Conservation (phyloP, 352 stramenopile species). For the Phytophthora crassamura region DNA sequence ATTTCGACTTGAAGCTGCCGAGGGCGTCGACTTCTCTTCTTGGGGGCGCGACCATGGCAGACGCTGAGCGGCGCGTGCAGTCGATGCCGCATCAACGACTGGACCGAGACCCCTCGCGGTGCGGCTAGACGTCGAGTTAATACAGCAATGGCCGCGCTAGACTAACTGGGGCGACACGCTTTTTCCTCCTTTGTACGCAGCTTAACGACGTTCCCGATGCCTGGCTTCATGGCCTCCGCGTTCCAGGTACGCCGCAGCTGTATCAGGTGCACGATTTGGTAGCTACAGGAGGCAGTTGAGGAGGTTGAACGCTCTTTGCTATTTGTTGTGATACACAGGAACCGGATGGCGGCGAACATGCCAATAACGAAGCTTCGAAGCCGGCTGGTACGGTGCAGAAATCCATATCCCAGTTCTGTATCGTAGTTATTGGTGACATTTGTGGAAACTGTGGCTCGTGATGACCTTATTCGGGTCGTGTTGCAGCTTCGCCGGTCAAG, state of each 20-base stretch:
- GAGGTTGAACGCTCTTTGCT: neutral
- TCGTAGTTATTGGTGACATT: neutral
- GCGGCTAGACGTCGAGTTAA: neutral
- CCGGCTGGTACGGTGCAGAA: constrained; percentile 14
- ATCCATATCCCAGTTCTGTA: too few relatives aligned
- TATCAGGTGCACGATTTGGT: neutral
- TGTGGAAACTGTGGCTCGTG: neutral
- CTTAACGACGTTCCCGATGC: constrained; percentile 75
- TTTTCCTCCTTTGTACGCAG: constrained; percentile 23
- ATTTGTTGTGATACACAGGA: constrained; percentile 17
- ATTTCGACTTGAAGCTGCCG: constrained; percentile 34
- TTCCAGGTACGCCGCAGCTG: constrained; percentile 41
- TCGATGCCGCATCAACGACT: constrained; percentile 55
- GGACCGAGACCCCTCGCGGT: constrained; percentile 64
- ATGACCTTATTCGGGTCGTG: neutral
- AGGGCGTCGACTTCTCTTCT: constrained; percentile 3
- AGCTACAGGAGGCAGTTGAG: neutral
- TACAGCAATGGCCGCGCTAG: neutral
- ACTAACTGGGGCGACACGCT: neutral
- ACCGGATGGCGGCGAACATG: constrained; percentile 15
- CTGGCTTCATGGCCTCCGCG: constrained; percentile 57
- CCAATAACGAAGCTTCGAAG: neutral
- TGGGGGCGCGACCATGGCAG: constrained; percentile 18
- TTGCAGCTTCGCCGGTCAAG: constrained; percentile 36
- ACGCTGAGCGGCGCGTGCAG: constrained; percentile 45